Conservation (phyloP, 1,284 basidiomycete species). For the Stereum hirsutum region DNA sequence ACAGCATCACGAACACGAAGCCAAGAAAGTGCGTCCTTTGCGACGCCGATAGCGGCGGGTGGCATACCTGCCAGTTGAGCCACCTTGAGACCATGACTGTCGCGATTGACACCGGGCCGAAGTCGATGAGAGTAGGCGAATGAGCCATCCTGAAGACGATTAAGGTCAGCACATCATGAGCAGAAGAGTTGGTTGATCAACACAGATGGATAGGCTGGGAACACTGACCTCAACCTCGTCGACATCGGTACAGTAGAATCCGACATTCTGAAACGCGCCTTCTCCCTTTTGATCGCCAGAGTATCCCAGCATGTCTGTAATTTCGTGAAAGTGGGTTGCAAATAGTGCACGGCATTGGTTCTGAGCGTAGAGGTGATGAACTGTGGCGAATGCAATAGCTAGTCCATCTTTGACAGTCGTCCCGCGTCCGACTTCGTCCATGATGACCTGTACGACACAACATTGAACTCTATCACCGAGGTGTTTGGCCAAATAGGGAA, state of each 20-base stretch:
- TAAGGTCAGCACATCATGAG: constrained; percentile 5
- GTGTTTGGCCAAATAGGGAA: background rate
- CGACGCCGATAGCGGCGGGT: constrained; percentile 46
- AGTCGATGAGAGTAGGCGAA: constrained; percentile 84
- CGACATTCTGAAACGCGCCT: constrained; percentile 49
- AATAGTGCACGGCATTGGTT: constrained; percentile 83
- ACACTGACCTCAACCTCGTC: constrained; percentile 55
- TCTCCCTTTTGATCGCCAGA: constrained; percentile 27
- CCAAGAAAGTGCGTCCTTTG: constrained; percentile 37
- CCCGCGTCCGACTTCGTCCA: constrained; percentile 96
- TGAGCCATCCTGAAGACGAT: constrained; percentile 45
- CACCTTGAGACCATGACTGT: constrained; percentile 91
- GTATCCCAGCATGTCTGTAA: constrained; percentile 78
- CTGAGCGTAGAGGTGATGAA: constrained; percentile 72
- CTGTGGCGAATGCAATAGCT: constrained; percentile 86
- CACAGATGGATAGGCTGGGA: no score
- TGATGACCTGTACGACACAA: constrained; percentile 66
- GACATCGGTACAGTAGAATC: constrained; percentile 87
- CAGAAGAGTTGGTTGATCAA: constrained; percentile 1
- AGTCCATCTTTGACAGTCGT: constrained; percentile 90
- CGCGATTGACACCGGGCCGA: constrained; percentile 76
- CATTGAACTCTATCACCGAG: background rate
- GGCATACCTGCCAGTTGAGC: constrained; percentile 88
- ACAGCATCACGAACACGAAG: constrained; percentile 21
- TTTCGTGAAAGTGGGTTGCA: constrained; percentile 95